Percentiles rank a stretch among this genome's conserved stretches.
Evolutionary conservation across 148 eudicot species (phyloP).

Genomic region (Chenopodium formosanum): DNA sequence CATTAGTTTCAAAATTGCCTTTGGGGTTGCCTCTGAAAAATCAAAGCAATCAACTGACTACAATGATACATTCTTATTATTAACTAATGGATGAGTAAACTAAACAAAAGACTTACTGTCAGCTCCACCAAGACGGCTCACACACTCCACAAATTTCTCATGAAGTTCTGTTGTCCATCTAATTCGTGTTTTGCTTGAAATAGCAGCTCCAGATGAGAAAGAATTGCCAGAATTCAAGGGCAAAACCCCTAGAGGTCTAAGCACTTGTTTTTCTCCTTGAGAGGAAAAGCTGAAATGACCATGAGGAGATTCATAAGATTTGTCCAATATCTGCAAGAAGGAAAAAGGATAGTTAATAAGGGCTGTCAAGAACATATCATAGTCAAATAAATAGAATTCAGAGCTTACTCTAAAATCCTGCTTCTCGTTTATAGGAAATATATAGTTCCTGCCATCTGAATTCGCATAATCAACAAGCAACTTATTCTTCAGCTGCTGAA

Average conservation of each 20-base stretch:
- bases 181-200: slow-evolving; percentile 64
- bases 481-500: slow-evolving; percentile 58
- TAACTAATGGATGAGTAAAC: not conserved
- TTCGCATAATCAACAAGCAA: slow-evolving; percentile 47
- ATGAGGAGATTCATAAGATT: slow-evolving; percentile 25
- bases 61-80: not conserved
- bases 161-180: slow-evolving; percentile 91
- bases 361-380: slow-evolving; percentile 6
- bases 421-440: slow-evolving; percentile 33
- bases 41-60: slow-evolving; percentile 3
- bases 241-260: slow-evolving; percentile 21
- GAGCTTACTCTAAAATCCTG: slow-evolving; percentile 53
- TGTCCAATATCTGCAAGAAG: slow-evolving; percentile 26
- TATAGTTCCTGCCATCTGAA: slow-evolving; percentile 46
- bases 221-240: slow-evolving; percentile 22
- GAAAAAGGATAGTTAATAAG: not conserved
- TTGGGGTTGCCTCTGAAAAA: slow-evolving; percentile 84
- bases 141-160: slow-evolving; percentile 77
- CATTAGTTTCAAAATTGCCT: slow-evolving; percentile 87
- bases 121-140: slow-evolving; percentile 74
- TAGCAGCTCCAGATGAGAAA: slow-evolving; percentile 30
- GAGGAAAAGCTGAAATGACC: slow-evolving; percentile 32
- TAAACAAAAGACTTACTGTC: slow-evolving; percentile 54
- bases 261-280: slow-evolving; percentile 25
- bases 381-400: slow-evolving; percentile 3